A percentile compares a stretch with the other conserved stretches of the same genome.
Evolutionary conservation across 257 asterid species (phyloP).

Genomic region (Nicotiana paniculata): DNA sequence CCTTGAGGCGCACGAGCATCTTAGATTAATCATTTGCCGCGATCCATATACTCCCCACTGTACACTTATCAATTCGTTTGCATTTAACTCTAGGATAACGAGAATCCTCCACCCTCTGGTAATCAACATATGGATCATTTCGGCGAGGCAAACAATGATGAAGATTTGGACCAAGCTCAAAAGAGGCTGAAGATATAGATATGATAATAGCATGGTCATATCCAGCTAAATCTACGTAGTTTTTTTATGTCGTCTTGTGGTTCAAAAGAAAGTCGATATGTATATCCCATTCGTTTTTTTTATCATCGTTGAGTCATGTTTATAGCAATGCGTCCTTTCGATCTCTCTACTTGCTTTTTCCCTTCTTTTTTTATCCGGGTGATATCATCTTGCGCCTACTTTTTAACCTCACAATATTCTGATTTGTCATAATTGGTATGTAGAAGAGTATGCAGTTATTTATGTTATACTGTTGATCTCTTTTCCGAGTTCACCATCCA

Average conservation of each 20-base stretch:
- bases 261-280: neutral
- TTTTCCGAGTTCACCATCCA: neutral
- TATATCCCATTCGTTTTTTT: neutral
- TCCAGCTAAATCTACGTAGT: neutral
- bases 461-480: neutral
- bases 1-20: neutral
- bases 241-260: neutral
- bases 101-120: conserved; percentile 34
- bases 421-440: neutral
- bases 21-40: neutral
- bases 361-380: neutral
- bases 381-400: neutral
- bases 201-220: neutral
- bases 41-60: neutral
- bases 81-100: neutral
- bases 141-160: conserved; percentile 30
- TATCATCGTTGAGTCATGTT: neutral
- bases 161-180: conserved; percentile 48
- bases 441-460: neutral
- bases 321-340: neutral
- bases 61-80: neutral
- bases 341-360: neutral
- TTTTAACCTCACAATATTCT: neutral
- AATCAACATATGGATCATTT: conserved; percentile 37
- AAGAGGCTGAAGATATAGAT: conserved; percentile 53